Conservation (phyloP, 352 stramenopile genomes). For the Phytophthora crassamura region DNA sequence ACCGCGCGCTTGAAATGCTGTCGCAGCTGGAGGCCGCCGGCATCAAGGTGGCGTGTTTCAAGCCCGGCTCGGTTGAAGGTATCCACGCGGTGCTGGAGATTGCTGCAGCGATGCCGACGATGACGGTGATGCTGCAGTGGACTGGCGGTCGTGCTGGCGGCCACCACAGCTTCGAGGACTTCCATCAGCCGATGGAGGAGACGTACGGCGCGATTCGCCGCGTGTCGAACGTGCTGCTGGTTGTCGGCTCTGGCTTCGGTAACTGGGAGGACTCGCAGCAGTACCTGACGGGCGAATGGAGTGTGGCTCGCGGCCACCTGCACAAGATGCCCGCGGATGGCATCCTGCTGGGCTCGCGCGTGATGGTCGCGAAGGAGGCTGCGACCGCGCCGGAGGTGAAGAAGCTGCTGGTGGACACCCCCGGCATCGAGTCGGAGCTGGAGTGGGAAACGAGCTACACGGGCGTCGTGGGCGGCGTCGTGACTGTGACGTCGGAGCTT, state of each 20-base stretch:
- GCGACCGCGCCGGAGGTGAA: slow-evolving; percentile 85
- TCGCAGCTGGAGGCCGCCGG: slow-evolving; percentile 60
- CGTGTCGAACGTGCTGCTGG: slow-evolving; percentile 82
- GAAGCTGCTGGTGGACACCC: slow-evolving; percentile 81
- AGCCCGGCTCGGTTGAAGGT: slow-evolving; percentile 80
- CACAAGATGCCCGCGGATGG: slow-evolving; percentile 83
- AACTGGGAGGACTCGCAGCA: slow-evolving; percentile 78
- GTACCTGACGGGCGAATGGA: slow-evolving; percentile 90
- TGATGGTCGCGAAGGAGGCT: slow-evolving; percentile 91
- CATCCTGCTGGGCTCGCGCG: slow-evolving; percentile 82
- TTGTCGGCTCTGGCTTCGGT: no score
- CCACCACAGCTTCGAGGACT: slow-evolving; percentile 91
- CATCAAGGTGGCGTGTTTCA: slow-evolving; percentile 87
- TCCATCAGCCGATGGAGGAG: slow-evolving; percentile 77
- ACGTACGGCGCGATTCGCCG: slow-evolving; percentile 83
- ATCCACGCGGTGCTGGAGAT: slow-evolving; percentile 87
- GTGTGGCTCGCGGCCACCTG: slow-evolving; percentile 49
- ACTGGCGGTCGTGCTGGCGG: slow-evolving; percentile 85
- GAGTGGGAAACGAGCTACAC: slow-evolving; percentile 88
- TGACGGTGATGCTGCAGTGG: slow-evolving; percentile 91
- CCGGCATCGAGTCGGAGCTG: slow-evolving; percentile 71
- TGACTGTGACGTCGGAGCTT: slow-evolving; percentile 87
- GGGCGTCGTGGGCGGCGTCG: slow-evolving; percentile 64
- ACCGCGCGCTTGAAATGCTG: slow-evolving; percentile 86
- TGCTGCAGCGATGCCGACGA: slow-evolving; percentile 56